Evolutionary conservation across 129 eudicot genomes (phyloP), one percentile per base, ranked within the genome.

Genomic region (Tagetes erecta): DNA sequence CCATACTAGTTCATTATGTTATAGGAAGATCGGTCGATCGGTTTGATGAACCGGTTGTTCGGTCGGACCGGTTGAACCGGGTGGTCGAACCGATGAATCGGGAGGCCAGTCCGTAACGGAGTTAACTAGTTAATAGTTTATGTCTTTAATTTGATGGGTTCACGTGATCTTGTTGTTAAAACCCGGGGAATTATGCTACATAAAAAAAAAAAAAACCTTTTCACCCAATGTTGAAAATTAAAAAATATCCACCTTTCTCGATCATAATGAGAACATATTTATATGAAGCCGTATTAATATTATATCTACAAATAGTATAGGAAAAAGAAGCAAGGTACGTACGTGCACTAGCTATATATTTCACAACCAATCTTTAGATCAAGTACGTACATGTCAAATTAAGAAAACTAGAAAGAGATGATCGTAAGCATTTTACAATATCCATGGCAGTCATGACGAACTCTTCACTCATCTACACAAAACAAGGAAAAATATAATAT

Each of bases 391-490:
- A 42, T 44, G 4, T 50, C 46, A 36, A 12, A 20, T 20, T 20
- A 20, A 49, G 53, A 70, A 62, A 70, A 50, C 34, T 78, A 20
- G 76, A 78, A 71, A 78, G 76, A 42, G 46, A 34, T 50, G 76
- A 64, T 41, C 64, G 66, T 14, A 78, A 71, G 72, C 57, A 62
- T 51, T 49, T 78, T 49, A 78, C 77, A 63, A 78, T 55, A 71
- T 78, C 77, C 27, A 27, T 51, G 46, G 82, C 71, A 39, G 77
- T 67, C 64, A 51, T 66, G 55, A 31, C 42, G 66, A 52, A 50
- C 40, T 62, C 72, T 63, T 70, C 65, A 31, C 51, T 51, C 66
- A 70, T 78, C 82, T 78, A 36, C 76, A 70, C 71, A 37, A 71
- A 39, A 13, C 56, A 50, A 30, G 11, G 44, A 78, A 20, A 6